Evolutionary conservation across 352 stramenopile species (phyloP).

Genomic region (Globisporangium emineosum): DNA sequence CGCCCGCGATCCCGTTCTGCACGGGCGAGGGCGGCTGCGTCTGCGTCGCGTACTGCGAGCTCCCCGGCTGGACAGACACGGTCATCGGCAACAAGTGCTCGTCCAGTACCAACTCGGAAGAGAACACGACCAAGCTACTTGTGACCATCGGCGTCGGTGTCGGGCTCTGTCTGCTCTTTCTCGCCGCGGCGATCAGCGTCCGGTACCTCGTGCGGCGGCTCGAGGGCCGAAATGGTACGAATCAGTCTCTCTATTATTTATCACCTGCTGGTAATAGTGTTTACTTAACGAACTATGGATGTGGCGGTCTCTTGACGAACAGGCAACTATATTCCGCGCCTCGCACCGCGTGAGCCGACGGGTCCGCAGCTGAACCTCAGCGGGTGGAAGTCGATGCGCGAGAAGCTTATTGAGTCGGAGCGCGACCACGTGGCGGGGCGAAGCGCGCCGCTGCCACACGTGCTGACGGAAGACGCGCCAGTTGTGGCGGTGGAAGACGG

Average conservation of each 20-base stretch:
- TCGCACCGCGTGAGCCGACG: slow-evolving; percentile 9
- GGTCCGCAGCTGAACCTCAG: slow-evolving; percentile 41
- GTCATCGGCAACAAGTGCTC: slow-evolving; percentile 29
- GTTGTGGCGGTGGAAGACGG: slow-evolving; percentile 24
- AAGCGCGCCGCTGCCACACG: slow-evolving; percentile 14
- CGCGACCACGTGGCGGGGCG: slow-evolving; percentile 24
- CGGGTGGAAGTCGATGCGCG: slow-evolving; percentile 50
- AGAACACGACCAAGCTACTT: slow-evolving; percentile 1
- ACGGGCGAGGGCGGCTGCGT: slow-evolving; percentile 36
- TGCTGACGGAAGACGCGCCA: slow-evolving; percentile 3
- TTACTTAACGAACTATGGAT: not conserved
- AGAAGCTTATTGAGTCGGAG: slow-evolving; percentile 54
- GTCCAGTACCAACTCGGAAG: slow-evolving; percentile 2
- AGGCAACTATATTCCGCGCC: not conserved
- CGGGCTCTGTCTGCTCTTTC: slow-evolving; percentile 10
- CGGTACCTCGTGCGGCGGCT: slow-evolving; percentile 13
- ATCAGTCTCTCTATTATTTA: not conserved
- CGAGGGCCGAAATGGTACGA: slow-evolving; percentile 11
- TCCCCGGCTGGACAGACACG: slow-evolving; percentile 21
- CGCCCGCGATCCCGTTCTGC: slow-evolving; percentile 27
- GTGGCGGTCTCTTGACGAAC: not conserved
- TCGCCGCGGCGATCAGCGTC: slow-evolving; percentile 11
- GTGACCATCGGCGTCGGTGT: slow-evolving; percentile 9
- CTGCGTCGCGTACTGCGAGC: slow-evolving; percentile 36
- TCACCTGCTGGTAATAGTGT: not conserved